Base-by-base conservation (phyloP, 73 alveolate genomes). In the Paraurostyla sp. region DNA sequence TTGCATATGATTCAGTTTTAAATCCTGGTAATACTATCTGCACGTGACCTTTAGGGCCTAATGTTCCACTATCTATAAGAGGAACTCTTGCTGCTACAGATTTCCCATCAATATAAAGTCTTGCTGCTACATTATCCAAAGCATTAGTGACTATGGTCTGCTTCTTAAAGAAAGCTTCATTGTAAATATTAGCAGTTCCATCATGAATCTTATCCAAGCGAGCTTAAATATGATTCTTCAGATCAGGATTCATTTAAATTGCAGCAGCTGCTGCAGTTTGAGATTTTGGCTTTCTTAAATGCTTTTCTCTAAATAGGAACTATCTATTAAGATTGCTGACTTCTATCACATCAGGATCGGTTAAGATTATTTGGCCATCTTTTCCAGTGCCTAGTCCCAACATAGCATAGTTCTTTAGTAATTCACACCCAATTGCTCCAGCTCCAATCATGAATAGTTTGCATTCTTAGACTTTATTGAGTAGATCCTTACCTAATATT, bases 31-130 rank as follows among this genome's bases (percentile, higher is more conserved):
- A 89, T 29, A 97, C 91, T 22, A 96, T 93, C 85, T 97, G 94
- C 27, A 97, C 99, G 84, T 97, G 99, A 0, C 99, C 99, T 65
- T 97, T 97, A 13, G 99, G 98, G n/a, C 99, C 99, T 33, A 97
- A 93, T 29, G 99, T 97, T 0, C 99, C 99, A 54, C 98, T 92
- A 83, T 97, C 99, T 48, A 97, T 78, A 43, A 97, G 76, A 23
- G 99, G 96, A 30, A 78, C 90, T 40, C 97, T 76, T 43, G 93
- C 89, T 29, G 91, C 71, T 0, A 97, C 99, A 62, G 98, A 97
- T 76, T 97, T 87, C 13, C 95, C 59, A 84, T 97, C 99, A 50
- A 97, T 97, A 85, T 94, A 97, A 85, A 98, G 81, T 91, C 99
- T 97, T 0, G 99, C 99, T 63, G 94, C 92, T 16, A 97, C 96